Evolutionary conservation across 2,329 filamentous ascomycete genomes (phyloP).

Genomic region (Paramyrothecium roridum): DNA sequence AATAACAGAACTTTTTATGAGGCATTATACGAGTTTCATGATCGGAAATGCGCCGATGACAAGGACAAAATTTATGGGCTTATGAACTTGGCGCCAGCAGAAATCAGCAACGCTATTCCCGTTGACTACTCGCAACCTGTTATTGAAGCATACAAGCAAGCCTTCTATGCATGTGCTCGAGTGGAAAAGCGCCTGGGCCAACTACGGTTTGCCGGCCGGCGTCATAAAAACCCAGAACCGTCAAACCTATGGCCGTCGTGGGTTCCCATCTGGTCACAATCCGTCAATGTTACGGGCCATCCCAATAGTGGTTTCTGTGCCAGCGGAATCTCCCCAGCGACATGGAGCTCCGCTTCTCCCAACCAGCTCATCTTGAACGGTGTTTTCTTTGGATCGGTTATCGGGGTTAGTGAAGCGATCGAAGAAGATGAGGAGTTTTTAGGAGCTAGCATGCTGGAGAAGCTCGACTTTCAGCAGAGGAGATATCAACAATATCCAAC

Average conservation of each 20-base stretch:
- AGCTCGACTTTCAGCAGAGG: background rate
- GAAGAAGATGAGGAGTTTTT: background rate
- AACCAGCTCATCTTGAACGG: background rate
- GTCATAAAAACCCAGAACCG: background rate
- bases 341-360: background rate
- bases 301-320: background rate
- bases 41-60: background rate
- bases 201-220: background rate
- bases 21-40: background rate
- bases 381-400: background rate
- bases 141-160: background rate
- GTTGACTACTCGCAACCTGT: background rate
- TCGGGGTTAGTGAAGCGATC: background rate
- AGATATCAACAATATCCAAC: background rate
- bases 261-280: background rate
- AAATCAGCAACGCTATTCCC: background rate
- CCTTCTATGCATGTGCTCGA: background rate
- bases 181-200: background rate
- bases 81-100: background rate
- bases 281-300: background rate
- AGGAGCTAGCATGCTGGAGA: background rate
- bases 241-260: background rate
- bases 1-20: background rate
- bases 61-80: background rate
- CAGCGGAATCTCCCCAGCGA: background rate